A percentile compares a stretch with the other conserved stretches of the same genome.
Conservation (phyloP, 1,284 basidiomycete species). For the Pholiota adiposa region DNA sequence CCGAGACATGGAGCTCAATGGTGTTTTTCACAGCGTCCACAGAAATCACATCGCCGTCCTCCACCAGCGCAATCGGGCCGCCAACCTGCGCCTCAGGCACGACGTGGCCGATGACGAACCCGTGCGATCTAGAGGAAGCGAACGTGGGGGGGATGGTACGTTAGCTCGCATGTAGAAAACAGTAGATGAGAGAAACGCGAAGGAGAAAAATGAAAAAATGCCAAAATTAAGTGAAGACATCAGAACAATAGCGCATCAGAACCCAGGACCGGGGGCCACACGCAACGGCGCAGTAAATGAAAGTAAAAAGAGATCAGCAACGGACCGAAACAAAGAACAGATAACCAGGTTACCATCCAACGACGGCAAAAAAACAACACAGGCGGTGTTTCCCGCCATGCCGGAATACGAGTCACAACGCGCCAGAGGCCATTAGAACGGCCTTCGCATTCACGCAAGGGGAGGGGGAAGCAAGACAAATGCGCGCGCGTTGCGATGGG, state of each 20-base stretch:
- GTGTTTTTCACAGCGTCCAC: slow-evolving; percentile 88
- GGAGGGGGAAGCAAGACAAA: neutral
- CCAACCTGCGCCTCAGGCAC: slow-evolving; percentile 90
- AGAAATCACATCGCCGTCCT: slow-evolving; percentile 86
- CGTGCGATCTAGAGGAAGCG: slow-evolving; percentile 68
- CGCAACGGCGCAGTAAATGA: neutral
- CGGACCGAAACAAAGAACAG: neutral
- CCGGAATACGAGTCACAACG: neutral
- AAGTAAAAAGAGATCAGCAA: neutral
- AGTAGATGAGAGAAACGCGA: neutral
- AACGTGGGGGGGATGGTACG: neutral
- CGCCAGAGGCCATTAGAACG: neutral
- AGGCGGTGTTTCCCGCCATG: neutral
- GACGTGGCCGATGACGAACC: slow-evolving; percentile 92
- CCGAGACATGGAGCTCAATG: slow-evolving; percentile 73
- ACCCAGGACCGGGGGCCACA: neutral
- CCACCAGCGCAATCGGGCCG: slow-evolving; percentile 88
- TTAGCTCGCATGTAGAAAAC: neutral
- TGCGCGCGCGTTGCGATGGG: neutral
- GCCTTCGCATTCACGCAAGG: neutral
- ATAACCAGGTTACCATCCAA: neutral
- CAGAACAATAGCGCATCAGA: neutral
- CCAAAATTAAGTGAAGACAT: neutral
- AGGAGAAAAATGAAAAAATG: neutral
- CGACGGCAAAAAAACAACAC: neutral